Evolutionary conservation across 345 rosid genomes (phyloP), one percentile per base, ranked within the genome.

Genomic region (Atalantia buxifolia): DNA sequence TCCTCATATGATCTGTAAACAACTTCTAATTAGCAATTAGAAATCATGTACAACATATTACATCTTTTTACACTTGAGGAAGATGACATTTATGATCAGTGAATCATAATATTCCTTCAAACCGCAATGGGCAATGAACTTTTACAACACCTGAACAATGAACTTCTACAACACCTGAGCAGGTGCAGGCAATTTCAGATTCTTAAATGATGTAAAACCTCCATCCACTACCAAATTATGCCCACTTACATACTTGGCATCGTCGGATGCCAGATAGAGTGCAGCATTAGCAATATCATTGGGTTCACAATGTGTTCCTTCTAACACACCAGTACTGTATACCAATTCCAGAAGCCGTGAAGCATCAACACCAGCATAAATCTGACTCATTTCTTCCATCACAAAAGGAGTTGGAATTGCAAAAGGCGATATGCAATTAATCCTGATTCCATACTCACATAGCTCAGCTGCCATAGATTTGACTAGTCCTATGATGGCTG

Each of bases 201-300:
- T 84, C 85, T 92, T 95, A 76, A 90, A 84, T 50, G 79, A 77
- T 25, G 98, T 92, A 82, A 93, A 90, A 18, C 98, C 99, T 81
- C 99, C 99, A 81, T 95, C 99, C 9, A 95, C 92, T 71, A 91
- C 93, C 81, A 95, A 78, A 76, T 95, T 95, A 83, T 92, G 98
- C 22, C 96, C 98, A 50, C 83, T 91, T 9, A 94, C 91, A 57
- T 91, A 94, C 84, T 91, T 92, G 6, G 98, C 93, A 79, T 91
- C 98, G 55, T 88, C 94, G 0, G 97, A 92, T 2, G 91, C 93
- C 4, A 95, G 89, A 78, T 89, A 95, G 53, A 93, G 82, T 19
- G 98, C 98, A 22, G 98, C 98, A 61, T 93, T 88, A 38, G 99
- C 99, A 67, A 93, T 79, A 71, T 95, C 97, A 19, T n/a, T 50